Evolutionary conservation across 257 asterid species (phyloP), one percentile per base, ranked within the genome.

Genomic region (Salvia miltiorrhiza): DNA sequence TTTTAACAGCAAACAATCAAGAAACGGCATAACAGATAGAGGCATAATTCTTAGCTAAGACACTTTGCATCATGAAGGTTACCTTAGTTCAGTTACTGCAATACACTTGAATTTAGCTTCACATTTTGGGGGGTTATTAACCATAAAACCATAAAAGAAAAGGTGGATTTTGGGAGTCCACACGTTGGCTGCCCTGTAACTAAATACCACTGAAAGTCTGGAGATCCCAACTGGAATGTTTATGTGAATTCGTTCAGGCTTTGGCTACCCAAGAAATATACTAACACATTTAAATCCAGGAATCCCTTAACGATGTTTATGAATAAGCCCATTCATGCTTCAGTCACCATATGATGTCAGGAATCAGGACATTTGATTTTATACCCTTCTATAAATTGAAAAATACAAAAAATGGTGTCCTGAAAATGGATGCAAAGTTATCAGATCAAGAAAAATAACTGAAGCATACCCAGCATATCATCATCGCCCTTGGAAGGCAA

Each of bases 401-500:
- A 37, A 65, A 24, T n/a, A 33, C 35, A 12, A 19, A 30, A 50
- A 45, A 12, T 5, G 14, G 28, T 28, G 41, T 26, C 24, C 14
- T 47, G 39, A 63, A 74, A 9, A 41, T 24, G 20, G 35, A 63
- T 55, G 40, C 16, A 41, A 32, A 57, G 23, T 28, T 52, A 60
- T 49, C 59, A 75, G 69, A 57, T 45, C 26, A 67, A 67, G 60
- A 75, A 69, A 32, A 33, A 4, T 20, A 44, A 10, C 19, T 63
- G 64, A 78, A 73, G 67, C 82, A 64, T 89, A 93, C 99, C 96
- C 71, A 83, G 90, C 86, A 82, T 83, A 77, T 91, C 97, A 61
- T 89, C 96, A 2, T 89, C 96, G 44, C 64, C 71, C 81, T 76
- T 87, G 71, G 97, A 91, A 43, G 89, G 90, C 63, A 81, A 67